phyloP scores from a whole-genome alignment of 1,284 basidiomycete genomes.

The Coniophora puteana region DNA sequence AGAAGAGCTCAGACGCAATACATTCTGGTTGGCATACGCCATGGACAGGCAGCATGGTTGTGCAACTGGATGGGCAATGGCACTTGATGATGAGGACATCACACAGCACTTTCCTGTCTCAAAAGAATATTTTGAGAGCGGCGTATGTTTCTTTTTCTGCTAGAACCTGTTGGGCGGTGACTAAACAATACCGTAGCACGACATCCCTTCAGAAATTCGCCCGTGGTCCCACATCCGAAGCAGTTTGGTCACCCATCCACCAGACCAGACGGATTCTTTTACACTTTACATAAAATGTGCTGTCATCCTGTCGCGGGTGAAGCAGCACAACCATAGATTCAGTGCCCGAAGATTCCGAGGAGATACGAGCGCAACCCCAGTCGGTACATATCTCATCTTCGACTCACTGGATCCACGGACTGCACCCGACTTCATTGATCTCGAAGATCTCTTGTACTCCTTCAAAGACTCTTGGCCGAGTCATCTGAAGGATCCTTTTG shows the following conservation, averaged over 20 bases:
- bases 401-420: conserved; percentile 49
- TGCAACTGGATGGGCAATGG: conserved; percentile 67
- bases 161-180: conserved; percentile 8
- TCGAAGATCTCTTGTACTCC: conserved; percentile 53
- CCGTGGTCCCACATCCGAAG: conserved; percentile 67
- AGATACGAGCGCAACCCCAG: conserved; percentile 32
- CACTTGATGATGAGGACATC: conserved; percentile 68
- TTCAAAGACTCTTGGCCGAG: conserved; percentile 60
- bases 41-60: conserved; percentile 62
- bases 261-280: conserved; percentile 67
- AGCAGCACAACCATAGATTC: conserved; percentile 70
- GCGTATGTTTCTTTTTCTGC: conserved; percentile 36
- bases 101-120: conserved; percentile 66
- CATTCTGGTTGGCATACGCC: conserved; percentile 71
- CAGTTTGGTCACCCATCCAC: conserved; percentile 54
- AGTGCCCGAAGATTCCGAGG: conserved; percentile 53
- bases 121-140: conserved; percentile 55
- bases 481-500: conserved; percentile 52
- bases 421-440: conserved; percentile 59
- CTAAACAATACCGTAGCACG: conserved; percentile 33
- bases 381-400: conserved; percentile 26
- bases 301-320: conserved; percentile 65
- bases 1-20: conserved; percentile 66
- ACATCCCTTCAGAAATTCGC: conserved; percentile 51
- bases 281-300: conserved; percentile 71